Percentiles rank a stretch among this genome's conserved stretches.
phyloP scores from a whole-genome alignment of 2,329 filamentous ascomycete genomes.

The Huntiella omanensis region DNA sequence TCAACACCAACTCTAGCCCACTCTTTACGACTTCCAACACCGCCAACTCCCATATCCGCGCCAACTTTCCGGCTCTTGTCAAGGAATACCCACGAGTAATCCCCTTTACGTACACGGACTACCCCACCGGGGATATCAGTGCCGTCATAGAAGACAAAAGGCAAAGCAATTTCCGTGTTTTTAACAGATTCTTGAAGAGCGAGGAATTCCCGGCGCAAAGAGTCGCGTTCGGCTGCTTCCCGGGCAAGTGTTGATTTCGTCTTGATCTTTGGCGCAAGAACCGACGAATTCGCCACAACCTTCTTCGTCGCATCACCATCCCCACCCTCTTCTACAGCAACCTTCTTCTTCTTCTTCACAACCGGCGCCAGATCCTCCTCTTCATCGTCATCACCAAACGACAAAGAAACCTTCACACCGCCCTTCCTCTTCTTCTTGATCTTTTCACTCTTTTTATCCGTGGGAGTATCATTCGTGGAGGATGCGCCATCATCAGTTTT shows the following conservation, averaged over 20 bases:
- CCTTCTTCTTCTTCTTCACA: conserved; percentile 17
- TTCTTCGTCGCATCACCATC: conserved; percentile 18
- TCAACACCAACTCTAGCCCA: conserved; percentile 93
- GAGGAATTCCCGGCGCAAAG: conserved; percentile 67
- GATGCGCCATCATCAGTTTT: neutral
- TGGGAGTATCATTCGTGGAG: conserved; percentile 21
- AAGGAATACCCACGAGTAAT: conserved; percentile 80
- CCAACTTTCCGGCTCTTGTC: conserved; percentile 84
- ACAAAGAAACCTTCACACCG: conserved; percentile 28
- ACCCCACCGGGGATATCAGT: conserved; percentile 71
- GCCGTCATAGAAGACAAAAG: conserved; percentile 94
- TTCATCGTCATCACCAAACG: conserved; percentile 46
- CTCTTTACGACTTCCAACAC: conserved; percentile 46
- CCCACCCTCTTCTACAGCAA: conserved; percentile 19
- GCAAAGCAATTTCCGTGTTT: conserved; percentile 71
- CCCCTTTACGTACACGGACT: conserved; percentile 81
- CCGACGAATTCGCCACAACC: conserved; percentile 41
- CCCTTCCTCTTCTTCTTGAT: conserved; percentile 31
- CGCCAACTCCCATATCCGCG: conserved; percentile 59
- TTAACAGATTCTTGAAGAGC: conserved; percentile 72
- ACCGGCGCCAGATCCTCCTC: conserved; percentile 23
- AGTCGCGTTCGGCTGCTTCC: conserved; percentile 61
- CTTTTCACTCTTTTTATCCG: conserved; percentile 23
- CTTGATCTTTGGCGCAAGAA: conserved; percentile 44
- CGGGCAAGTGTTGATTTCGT: conserved; percentile 59